Evolutionary conservation across 1,284 basidiomycete genomes (phyloP).

Genomic region (Coniferiporia sulphurascens): DNA sequence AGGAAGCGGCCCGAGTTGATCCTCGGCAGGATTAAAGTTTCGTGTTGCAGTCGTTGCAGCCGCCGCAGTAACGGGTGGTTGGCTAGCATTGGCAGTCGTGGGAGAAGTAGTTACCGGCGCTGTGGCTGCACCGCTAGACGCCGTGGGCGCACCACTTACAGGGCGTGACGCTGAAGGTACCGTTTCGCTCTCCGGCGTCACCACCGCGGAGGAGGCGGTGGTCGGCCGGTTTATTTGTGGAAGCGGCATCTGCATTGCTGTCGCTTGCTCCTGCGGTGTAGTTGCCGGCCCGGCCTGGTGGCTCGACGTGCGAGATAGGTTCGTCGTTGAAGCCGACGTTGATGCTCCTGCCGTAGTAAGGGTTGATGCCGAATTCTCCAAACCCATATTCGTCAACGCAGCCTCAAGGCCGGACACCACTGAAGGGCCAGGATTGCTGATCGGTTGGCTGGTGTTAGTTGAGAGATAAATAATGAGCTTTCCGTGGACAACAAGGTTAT

Average conservation of each 20-base stretch:
- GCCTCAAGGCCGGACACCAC: slow-evolving; percentile 50
- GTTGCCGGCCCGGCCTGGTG: slow-evolving; percentile 37
- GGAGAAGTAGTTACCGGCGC: slow-evolving; percentile 20
- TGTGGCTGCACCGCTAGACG: slow-evolving; percentile 15
- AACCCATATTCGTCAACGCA: slow-evolving; percentile 53
- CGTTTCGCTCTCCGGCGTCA: slow-evolving; percentile 33
- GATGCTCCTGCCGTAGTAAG: slow-evolving; percentile 37
- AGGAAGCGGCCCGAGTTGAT: slow-evolving; percentile 80
- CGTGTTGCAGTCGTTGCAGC: slow-evolving; percentile 37
- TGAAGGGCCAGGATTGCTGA: slow-evolving; percentile 69
- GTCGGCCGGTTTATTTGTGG: slow-evolving; percentile 29
- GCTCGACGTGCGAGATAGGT: slow-evolving; percentile 49
- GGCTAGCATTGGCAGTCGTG: slow-evolving; percentile 24
- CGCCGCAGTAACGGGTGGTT: slow-evolving; percentile 22
- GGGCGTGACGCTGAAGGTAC: slow-evolving; percentile 31
- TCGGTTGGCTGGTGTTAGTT: slow-evolving; percentile 75
- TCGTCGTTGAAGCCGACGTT: slow-evolving; percentile 28
- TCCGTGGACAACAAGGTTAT: slow-evolving; percentile 84
- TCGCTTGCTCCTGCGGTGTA: slow-evolving; percentile 34
- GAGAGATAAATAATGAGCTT: slow-evolving; percentile 88
- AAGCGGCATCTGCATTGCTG: slow-evolving; percentile 33
- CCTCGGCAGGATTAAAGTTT: slow-evolving; percentile 83
- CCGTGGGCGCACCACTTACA: slow-evolving; percentile 27
- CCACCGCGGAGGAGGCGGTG: slow-evolving; percentile 26
- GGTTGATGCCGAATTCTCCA: slow-evolving; percentile 49